phyloP scores from a whole-genome alignment of 192 early-diverging fungal species.

The Entomortierella beljakovae region DNA sequence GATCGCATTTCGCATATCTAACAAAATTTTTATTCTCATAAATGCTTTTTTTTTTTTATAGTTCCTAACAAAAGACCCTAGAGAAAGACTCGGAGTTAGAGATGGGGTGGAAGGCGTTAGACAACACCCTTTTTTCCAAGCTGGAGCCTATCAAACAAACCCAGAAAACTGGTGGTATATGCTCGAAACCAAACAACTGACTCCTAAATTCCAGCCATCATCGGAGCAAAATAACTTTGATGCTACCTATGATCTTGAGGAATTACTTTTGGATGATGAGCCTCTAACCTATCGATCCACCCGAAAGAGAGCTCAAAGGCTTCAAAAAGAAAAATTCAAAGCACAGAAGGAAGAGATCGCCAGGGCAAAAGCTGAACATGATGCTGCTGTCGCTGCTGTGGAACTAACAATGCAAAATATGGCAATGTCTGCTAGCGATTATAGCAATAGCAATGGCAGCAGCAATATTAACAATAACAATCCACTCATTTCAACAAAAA shows the following conservation, averaged over 20 bases:
- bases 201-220: constrained; percentile 60
- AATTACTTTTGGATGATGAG: constrained; percentile 76
- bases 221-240: constrained; percentile 76
- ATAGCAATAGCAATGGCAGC: constrained; percentile 2
- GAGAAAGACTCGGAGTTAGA: constrained; percentile 59
- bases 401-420: constrained; percentile 19
- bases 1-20: too few relatives aligned
- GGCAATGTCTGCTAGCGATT: constrained; percentile 13
- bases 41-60: constrained; percentile 16
- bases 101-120: constrained; percentile 58
- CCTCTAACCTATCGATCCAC: constrained; percentile 62
- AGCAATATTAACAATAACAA: constrained; percentile 2
- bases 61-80: constrained; percentile 67
- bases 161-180: constrained; percentile 54
- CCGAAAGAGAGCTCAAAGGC: constrained; percentile 34
- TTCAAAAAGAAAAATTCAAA: constrained; percentile 55
- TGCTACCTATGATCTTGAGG: constrained; percentile 80
- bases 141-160: constrained; percentile 43
- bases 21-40: constrained; percentile 2
- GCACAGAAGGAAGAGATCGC: constrained; percentile 62
- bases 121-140: constrained; percentile 65
- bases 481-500: background rate
- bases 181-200: constrained; percentile 57
- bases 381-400: constrained; percentile 23
- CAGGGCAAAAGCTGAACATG: constrained; percentile 33